phyloP scores from a whole-genome alignment of 106 monocot genomes.

The Phalaenopsis aphrodite region DNA sequence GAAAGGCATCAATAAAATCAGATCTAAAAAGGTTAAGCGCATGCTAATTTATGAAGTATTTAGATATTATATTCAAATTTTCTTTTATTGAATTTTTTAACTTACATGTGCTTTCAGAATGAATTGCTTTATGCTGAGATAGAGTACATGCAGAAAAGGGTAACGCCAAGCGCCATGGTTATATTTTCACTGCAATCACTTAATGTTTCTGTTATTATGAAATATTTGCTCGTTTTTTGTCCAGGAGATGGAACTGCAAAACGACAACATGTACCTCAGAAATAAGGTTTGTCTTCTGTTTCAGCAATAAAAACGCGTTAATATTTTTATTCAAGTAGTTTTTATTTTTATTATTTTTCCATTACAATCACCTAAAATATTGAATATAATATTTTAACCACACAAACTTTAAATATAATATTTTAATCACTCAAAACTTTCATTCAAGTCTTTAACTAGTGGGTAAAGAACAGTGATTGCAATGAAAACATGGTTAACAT shows the following conservation, averaged over 20 bases:
- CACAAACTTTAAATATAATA: too few relatives aligned
- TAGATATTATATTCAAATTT: not conserved
- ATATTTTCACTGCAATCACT: not conserved
- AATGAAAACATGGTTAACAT: too few relatives aligned
- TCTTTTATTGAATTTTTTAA: not conserved
- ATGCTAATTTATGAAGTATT: too few relatives aligned
- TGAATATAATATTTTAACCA: too few relatives aligned
- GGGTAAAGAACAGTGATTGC: too few relatives aligned
- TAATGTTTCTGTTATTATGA: not conserved
- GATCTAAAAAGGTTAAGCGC: conserved; percentile 19
- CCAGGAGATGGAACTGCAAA: conserved; percentile 41
- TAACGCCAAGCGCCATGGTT: not conserved
- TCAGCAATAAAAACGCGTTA: too few relatives aligned
- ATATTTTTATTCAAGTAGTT: too few relatives aligned
- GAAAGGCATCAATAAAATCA: conserved; percentile 24
- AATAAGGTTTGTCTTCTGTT: conserved; percentile 20
- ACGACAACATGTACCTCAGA: conserved; percentile 34
- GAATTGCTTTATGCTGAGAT: conserved; percentile 39
- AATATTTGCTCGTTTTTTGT: not conserved
- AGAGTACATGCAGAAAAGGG: conserved; percentile 43
- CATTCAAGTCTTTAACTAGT: too few relatives aligned
- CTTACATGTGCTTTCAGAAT: conserved; percentile 11
- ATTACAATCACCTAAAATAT: too few relatives aligned
- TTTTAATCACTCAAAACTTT: too few relatives aligned
- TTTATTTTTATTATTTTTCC: too few relatives aligned